phyloP scores from a whole-genome alignment of 345 rosid species.

The Lepidium aucheri region DNA sequence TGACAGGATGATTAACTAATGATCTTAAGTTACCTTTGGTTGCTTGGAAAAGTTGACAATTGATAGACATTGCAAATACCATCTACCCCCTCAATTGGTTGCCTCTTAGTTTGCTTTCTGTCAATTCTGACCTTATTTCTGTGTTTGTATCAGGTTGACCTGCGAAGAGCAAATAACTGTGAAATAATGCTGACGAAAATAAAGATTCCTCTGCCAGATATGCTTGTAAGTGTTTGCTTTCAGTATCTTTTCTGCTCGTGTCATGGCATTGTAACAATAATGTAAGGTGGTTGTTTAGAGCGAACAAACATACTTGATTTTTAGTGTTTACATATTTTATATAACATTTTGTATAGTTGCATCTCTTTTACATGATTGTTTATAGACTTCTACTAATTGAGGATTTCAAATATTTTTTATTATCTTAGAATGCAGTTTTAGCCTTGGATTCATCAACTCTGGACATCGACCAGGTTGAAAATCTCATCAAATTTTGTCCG shows the following conservation, averaged over 20 bases:
- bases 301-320: neutral
- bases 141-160: conserved; percentile 61
- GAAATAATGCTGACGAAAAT: conserved; percentile 97
- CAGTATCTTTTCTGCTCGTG: conserved; percentile 17
- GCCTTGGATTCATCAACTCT: conserved; percentile 82
- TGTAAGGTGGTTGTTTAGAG: neutral
- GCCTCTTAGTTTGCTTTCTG: neutral
- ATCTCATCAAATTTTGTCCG: conserved; percentile 95
- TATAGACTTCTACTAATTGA: neutral
- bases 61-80: neutral
- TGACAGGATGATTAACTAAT: neutral
- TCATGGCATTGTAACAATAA: conserved; percentile 1
- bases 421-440: conserved; percentile 69
- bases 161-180: conserved; percentile 95
- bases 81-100: neutral
- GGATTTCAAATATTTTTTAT: neutral
- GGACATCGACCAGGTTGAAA: conserved; percentile 96
- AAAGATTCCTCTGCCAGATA: conserved; percentile 84
- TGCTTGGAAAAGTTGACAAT: neutral
- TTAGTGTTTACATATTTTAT: neutral
- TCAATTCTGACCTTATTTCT: neutral
- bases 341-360: conserved; percentile 1
- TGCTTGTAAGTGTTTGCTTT: conserved; percentile 66
- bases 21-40: neutral
- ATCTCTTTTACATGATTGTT: neutral